Base-by-base conservation (phyloP, 1,139 yeast genomes). In the Blastobotrys indianensis region DNA sequence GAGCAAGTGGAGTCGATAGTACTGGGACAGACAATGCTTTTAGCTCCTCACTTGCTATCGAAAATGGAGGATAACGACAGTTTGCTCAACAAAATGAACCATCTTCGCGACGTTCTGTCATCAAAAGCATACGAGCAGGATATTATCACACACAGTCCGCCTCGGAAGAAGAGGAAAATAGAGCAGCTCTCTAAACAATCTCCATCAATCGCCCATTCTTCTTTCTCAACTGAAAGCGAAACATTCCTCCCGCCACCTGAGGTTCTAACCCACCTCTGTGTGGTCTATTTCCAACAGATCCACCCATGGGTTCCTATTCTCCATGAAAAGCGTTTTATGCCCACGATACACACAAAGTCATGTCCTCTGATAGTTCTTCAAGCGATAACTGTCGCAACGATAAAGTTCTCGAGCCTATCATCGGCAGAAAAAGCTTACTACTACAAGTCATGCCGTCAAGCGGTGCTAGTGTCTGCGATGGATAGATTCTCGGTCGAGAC, bases 401-500 rank as follows among this genome's bases (percentile, higher is more conserved):
- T 53, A 16, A 45, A 49, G 47, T 54, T 54, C 33, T 41, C 50
- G 2, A 7, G 41, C 33, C 6, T 45, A 39, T 13, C 42, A 28
- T 17, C 51, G 40, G 44, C 37, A 32, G 28, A 34, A 25, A 34
- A 34, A 12, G 28, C 37, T 2, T 17, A 25, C 11, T 28, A 50
- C 34, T 51, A 46, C 40, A 42, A 47, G 30, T 30, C 42, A 2
- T 54, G 57, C 39, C 42, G 56, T 15, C 50, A 51, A 25, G 25
- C 48, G 2, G 56, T 54, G 2, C 15, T 54, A 30, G 42, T 54
- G 9, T 43, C 54, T 8, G 46, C 51, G 15, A 47, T 54, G 48
- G 58, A 54, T 17, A 13, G 47, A 8, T 51, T 52, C 35, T 52
- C 55, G 13, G 56, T 56, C 10, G 58, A 56, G 36, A 54, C 51